A percentile compares a stretch with the other conserved stretches of the same genome.
These are phyloP conservation scores for Austroboletus niveus DNA, from an alignment of 1,284 basidiomycete genomes.

Conservation along the genomic window DNA sequence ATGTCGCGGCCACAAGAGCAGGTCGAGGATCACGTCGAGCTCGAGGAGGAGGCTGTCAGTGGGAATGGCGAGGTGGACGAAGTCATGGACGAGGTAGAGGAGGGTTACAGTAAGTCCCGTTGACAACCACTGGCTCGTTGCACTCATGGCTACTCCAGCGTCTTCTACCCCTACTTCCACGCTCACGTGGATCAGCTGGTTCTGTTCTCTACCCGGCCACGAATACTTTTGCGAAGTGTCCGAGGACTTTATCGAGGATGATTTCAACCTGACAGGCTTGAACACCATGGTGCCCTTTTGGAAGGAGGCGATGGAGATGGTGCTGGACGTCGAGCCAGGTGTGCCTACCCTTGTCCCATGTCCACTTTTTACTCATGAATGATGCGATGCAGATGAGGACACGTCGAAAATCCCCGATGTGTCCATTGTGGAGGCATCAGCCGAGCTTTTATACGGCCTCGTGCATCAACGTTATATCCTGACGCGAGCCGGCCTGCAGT, in stretches of 20 bases:
- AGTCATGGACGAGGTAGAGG: constrained; percentile 67
- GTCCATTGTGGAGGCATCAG: constrained; percentile 96
- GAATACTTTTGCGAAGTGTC: constrained; percentile 99
- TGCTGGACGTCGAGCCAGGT: constrained; percentile 99
- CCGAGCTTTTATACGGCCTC: constrained; percentile 95
- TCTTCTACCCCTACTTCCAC: constrained; percentile 84
- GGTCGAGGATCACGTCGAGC: constrained; percentile 45
- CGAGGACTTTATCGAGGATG: constrained; percentile 99
- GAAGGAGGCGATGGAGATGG: constrained; percentile 99
- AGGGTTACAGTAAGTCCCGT: constrained; percentile 64
- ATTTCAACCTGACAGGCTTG: constrained; percentile 98
- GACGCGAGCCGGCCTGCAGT: constrained; percentile 89
- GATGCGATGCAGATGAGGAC: constrained; percentile 74
- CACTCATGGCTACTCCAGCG: constrained; percentile 42
- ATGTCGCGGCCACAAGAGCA: constrained; percentile 51
- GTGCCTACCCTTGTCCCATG: constrained; percentile 33
- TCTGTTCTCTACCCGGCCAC: constrained; percentile 96
- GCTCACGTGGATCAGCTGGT: constrained; percentile 98
- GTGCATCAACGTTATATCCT: constrained; percentile 98
- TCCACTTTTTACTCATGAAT: constrained; percentile 11
- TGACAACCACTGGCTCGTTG: constrained; percentile 6
- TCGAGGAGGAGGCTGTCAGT: constrained; percentile 52
- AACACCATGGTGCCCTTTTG: constrained; percentile 97
- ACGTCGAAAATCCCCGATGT: constrained; percentile 90
- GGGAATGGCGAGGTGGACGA: constrained; percentile 60